Conservation (phyloP, 805 yeast species). For the Sugiyamaella marilandica region DNA sequence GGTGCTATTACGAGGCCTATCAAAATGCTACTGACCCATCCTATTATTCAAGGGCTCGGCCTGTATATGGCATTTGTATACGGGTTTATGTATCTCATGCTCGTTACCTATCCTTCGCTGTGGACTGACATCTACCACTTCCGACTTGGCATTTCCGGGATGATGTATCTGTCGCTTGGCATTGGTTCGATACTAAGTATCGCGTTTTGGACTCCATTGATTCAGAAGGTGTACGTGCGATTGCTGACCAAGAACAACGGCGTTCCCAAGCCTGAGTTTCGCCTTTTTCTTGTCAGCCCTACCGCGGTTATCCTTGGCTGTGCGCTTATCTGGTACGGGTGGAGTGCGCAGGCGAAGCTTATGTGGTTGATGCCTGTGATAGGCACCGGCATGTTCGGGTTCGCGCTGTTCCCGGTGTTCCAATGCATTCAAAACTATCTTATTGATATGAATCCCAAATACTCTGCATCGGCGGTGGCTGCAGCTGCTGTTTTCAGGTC, state of each 20-base stretch:
- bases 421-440: conserved; percentile 63
- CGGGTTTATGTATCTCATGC: conserved; percentile 61
- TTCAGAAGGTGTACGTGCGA: conserved; percentile 39
- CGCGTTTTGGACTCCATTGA: conserved; percentile 42
- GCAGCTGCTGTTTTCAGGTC: conserved; percentile 68
- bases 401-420: conserved; percentile 58
- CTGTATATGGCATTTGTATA: conserved; percentile 60
- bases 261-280: conserved; percentile 55
- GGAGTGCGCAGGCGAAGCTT: conserved; percentile 55
- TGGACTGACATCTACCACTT: conserved; percentile 47
- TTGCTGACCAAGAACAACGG: conserved; percentile 45
- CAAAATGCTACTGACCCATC: conserved; percentile 48
- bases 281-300: conserved; percentile 48
- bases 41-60: conserved; percentile 61
- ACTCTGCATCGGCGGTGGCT: conserved; percentile 64
- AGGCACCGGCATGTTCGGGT: conserved; percentile 58
- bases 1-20: conserved; percentile 57
- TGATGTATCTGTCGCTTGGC: conserved; percentile 55
- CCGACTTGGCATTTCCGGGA: conserved; percentile 46
- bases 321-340: conserved; percentile 67
- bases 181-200: conserved; percentile 52
- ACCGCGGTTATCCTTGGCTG: conserved; percentile 51
- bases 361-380: conserved; percentile 62
- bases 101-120: conserved; percentile 55
- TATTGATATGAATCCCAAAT: conserved; percentile 64